These are phyloP conservation scores for Globisporangium yorkense DNA, from an alignment of 352 stramenopile genomes.

Conservation along the genomic window DNA sequence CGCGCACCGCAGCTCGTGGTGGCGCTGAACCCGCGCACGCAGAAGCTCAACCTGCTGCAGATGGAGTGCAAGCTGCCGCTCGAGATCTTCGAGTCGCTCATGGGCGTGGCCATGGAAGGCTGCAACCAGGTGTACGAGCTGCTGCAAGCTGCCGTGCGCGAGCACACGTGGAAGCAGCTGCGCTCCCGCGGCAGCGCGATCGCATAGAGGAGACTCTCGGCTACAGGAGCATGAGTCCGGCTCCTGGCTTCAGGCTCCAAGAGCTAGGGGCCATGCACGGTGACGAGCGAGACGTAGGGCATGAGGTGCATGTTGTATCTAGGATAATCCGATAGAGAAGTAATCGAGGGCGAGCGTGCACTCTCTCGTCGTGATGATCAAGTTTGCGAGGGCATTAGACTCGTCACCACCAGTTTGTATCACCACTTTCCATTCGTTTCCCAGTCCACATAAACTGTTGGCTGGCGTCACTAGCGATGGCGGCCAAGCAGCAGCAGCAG, in stretches of 20 bases:
- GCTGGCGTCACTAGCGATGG: too few species aligned
- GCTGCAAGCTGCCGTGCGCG: slow-evolving; percentile 79
- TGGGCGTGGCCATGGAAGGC: slow-evolving; percentile 72
- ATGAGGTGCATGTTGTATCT: background rate
- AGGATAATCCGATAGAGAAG: background rate
- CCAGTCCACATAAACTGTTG: too few species aligned
- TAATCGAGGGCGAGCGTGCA: background rate
- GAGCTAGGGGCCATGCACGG: too few species aligned
- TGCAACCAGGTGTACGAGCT: slow-evolving; percentile 84
- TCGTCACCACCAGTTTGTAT: too few species aligned
- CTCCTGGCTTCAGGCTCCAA: too few species aligned
- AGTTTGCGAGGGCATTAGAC: too few species aligned
- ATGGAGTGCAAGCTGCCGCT: slow-evolving; percentile 89
- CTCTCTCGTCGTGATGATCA: too few species aligned
- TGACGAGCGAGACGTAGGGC: background rate
- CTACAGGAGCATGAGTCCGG: too few species aligned
- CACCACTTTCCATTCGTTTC: too few species aligned
- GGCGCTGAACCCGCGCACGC: slow-evolving; percentile 82
- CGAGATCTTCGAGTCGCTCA: slow-evolving; percentile 85
- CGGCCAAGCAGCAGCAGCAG: too few species aligned
- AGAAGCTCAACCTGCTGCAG: slow-evolving; percentile 84
- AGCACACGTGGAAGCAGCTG: slow-evolving; percentile 79
- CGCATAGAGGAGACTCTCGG: slow-evolving; percentile 15
- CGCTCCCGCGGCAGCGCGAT: slow-evolving; percentile 38
- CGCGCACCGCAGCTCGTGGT: slow-evolving; percentile 85